A percentile compares a stretch with the other conserved stretches of the same genome.
Conservation (phyloP, 306 rosid genomes). For the Styphnolobium japonicum region DNA sequence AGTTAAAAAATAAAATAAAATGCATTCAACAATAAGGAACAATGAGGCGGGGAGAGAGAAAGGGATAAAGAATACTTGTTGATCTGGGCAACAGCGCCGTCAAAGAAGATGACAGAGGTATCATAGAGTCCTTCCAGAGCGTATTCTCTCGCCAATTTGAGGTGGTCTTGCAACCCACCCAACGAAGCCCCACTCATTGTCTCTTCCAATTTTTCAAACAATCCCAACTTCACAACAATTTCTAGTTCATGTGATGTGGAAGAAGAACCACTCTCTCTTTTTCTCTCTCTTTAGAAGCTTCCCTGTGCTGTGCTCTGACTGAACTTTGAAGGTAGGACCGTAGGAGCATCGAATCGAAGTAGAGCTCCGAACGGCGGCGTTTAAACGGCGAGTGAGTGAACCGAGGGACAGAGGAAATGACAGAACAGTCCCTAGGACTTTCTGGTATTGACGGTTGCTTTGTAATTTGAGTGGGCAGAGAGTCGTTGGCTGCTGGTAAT, state of each 20-base stretch:
- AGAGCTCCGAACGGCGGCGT: slow-evolving; percentile 34
- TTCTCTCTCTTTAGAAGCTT: not conserved
- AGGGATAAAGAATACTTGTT: slow-evolving; percentile 65
- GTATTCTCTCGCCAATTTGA: slow-evolving; percentile 88
- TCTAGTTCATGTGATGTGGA: not conserved
- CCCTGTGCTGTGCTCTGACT: not conserved
- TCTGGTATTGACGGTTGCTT: not conserved
- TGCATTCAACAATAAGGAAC: not conserved
- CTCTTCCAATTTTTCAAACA: not conserved
- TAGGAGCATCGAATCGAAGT: slow-evolving; percentile 15
- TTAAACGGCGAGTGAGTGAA: slow-evolving; percentile 14
- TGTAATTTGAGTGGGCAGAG: not conserved
- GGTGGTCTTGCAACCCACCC: slow-evolving; percentile 84
- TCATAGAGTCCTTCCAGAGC: slow-evolving; percentile 94
- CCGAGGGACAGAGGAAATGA: slow-evolving; percentile 1
- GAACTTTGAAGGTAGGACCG: not conserved
- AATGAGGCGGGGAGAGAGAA: not conserved
- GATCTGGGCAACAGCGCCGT: slow-evolving; percentile 97
- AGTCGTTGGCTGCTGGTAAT: slow-evolving; percentile 9
- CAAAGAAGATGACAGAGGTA: slow-evolving; percentile 91
- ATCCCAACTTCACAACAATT: not conserved
- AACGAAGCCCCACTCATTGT: slow-evolving; percentile 64
- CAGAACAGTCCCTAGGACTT: slow-evolving; percentile 4
- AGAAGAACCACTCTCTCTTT: not conserved
- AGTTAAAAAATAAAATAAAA: not conserved